A percentile compares a stretch with the other conserved stretches of the same genome.
phyloP scores from a whole-genome alignment of 2,329 filamentous ascomycete genomes.

The Colletotrichum sp. region DNA sequence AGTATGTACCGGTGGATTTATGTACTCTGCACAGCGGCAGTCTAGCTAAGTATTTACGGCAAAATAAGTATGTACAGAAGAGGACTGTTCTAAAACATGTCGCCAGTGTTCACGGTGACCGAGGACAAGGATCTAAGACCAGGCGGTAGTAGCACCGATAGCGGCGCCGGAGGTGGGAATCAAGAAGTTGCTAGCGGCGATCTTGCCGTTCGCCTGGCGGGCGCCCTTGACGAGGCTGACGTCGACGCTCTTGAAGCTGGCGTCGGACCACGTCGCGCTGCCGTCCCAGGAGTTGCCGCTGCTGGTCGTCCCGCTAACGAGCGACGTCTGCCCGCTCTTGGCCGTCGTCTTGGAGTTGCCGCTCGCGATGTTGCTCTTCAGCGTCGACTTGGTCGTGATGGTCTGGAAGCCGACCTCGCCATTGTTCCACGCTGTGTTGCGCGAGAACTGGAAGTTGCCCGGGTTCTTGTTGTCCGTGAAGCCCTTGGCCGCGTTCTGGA shows the following conservation, averaged over 20 bases:
- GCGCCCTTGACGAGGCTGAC: conserved; percentile 38
- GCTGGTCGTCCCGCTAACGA: conserved; percentile 23
- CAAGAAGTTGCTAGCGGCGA: conserved; percentile 46
- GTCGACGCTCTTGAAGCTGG: conserved; percentile 40
- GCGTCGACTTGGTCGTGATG: conserved; percentile 34
- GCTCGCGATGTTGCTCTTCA: conserved; percentile 44
- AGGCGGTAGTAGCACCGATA: conserved; percentile 42
- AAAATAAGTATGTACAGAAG: background rate
- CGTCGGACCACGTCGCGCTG: conserved; percentile 31
- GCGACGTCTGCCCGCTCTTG: conserved; percentile 27
- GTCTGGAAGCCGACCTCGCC: conserved; percentile 45
- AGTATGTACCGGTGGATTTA: background rate
- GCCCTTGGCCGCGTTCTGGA: conserved; percentile 46
- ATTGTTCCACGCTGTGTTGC: conserved; percentile 53
- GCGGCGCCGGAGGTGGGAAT: conserved; percentile 38
- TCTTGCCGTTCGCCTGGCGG: conserved; percentile 41
- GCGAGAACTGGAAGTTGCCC: conserved; percentile 41
- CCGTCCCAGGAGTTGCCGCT: conserved; percentile 49
- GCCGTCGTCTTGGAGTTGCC: conserved; percentile 28
- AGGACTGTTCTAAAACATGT: background rate
- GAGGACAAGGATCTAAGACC: background rate
- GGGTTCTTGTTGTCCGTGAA: conserved; percentile 52
- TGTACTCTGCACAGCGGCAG: conserved; percentile 1
- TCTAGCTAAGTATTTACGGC: conserved; percentile 7
- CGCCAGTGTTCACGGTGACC: background rate